These are phyloP conservation scores for Exserohilum rostratum DNA, from an alignment of 2,329 filamentous ascomycete genomes.

Conservation along the genomic window DNA sequence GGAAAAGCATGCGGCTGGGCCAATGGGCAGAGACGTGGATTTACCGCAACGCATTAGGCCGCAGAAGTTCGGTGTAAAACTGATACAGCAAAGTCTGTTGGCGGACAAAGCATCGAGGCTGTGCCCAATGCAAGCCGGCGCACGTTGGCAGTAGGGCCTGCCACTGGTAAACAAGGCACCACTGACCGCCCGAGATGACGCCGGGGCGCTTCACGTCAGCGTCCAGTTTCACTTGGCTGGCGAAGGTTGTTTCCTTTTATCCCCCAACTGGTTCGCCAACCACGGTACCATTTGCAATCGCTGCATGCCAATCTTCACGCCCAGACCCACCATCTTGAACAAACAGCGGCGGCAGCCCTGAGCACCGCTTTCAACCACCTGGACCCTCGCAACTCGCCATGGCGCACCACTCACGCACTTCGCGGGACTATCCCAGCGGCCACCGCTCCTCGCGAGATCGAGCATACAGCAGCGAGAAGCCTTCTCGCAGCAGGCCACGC, in stretches of 20 bases:
- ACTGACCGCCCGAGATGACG: conserved; percentile 24
- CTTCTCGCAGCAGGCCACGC: conserved; percentile 20
- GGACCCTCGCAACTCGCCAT: conserved; percentile 13
- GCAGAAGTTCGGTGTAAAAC: conserved; percentile 11
- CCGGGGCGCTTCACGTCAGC: conserved; percentile 9
- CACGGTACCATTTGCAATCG: conserved; percentile 11
- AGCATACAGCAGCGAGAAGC: conserved; percentile 34
- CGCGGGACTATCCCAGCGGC: conserved; percentile 22
- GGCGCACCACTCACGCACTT: conserved; percentile 24
- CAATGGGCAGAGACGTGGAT: background rate
- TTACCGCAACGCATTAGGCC: background rate
- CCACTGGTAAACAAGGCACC: conserved; percentile 31
- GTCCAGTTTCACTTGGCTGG: conserved; percentile 2
- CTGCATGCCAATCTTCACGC: conserved; percentile 15
- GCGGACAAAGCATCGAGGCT: conserved; percentile 16
- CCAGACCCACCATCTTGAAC: conserved; percentile 19
- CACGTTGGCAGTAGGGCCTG: conserved; percentile 7
- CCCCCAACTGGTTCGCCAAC: background rate
- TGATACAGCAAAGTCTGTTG: conserved; percentile 9
- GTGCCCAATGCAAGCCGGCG: conserved; percentile 3
- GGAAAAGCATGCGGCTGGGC: background rate
- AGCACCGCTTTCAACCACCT: background rate
- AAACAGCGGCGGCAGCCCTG: conserved; percentile 1
- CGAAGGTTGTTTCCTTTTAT: conserved; percentile 4
- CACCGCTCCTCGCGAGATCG: conserved; percentile 25